phyloP scores from a whole-genome alignment of 2,329 filamentous ascomycete genomes.

The Botrytis cinerea region DNA sequence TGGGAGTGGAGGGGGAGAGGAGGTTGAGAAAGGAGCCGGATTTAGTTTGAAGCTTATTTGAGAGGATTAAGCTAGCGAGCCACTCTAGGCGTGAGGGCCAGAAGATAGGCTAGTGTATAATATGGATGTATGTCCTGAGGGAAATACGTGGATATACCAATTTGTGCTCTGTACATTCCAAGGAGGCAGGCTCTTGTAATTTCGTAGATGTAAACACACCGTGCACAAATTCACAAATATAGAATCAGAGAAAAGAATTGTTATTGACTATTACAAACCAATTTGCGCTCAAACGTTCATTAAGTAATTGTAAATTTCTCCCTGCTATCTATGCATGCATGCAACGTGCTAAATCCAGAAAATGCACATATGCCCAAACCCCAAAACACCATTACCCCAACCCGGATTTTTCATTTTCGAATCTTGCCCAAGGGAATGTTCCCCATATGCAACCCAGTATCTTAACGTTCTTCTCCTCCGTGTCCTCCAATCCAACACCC shows the following conservation, averaged over 20 bases:
- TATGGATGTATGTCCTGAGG: neutral
- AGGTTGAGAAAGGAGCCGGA: conserved; percentile 65
- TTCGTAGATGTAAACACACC: neutral
- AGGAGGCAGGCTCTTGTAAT: neutral
- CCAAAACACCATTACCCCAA: conserved; percentile 31
- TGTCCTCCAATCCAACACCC: conserved; percentile 16
- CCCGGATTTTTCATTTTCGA: conserved; percentile 18
- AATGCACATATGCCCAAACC: conserved; percentile 22
- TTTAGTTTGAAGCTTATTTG: conserved; percentile 65
- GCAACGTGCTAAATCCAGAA: conserved; percentile 18
- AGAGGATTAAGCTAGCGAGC: neutral
- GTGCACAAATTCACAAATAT: neutral
- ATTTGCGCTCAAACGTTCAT: conserved; percentile 19
- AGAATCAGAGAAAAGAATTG: conserved; percentile 6
- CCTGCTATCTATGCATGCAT: conserved; percentile 34
- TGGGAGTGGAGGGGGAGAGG: conserved; percentile 62
- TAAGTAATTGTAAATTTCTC: conserved; percentile 21
- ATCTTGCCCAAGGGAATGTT: conserved; percentile 19
- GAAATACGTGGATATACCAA: conserved; percentile 9
- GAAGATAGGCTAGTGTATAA: neutral
- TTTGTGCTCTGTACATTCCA: conserved; percentile 1
- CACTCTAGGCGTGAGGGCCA: neutral
- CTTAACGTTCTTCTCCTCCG: neutral
- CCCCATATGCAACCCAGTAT: conserved; percentile 15
- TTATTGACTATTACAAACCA: neutral